Base-by-base conservation (phyloP, 106 monocot species). In the Allium sativum region DNA sequence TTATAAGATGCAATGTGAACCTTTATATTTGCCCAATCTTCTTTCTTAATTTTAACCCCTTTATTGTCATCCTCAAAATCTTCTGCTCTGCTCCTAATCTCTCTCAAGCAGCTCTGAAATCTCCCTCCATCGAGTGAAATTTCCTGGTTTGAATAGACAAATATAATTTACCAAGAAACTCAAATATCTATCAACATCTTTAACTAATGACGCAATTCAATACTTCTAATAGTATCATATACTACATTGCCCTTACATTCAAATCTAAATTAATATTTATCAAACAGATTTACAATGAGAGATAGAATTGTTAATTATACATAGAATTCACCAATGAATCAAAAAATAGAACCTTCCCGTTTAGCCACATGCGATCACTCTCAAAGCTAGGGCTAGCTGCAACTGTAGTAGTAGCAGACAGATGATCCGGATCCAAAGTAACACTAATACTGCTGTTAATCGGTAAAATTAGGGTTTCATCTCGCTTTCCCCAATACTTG, bases 401-500 rank as follows among this genome's bases (percentile, higher is more conserved):
- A 56, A 82, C 91, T 18, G 96, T 98, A 22, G 96, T 98, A 46
- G 91, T 98, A 52, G 96, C 84, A 31, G 91, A 92, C 65, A 98
- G 91, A 65, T 98, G 91, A 44, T 73, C 71, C 1, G 85, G 96
- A 74, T 98, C 91, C 21, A 91, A 82, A 1, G 91, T 91, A 70
- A 98, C 72, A 62, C 96, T 98, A 71, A 98, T 91, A 80, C 88
- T 91, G 21, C 85, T 91, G 55, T 98, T 98, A 47, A 98, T 68
- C 13, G 96, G 96, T 10, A 98, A 90, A 69, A 91, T 87, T 42
- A 98, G 74, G 41, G 77, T 72, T 68, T 98, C 91, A 64, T 98
- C 84, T 19, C 96, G 82, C 82, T 98, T 98, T 18, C 96, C 96
- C 91, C 96, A 91, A 70, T 98, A 98, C 77, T 98, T 98, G 68